Base-by-base conservation (phyloP, 352 stramenopile genomes). In the Thraustochytrium sp. region DNA sequence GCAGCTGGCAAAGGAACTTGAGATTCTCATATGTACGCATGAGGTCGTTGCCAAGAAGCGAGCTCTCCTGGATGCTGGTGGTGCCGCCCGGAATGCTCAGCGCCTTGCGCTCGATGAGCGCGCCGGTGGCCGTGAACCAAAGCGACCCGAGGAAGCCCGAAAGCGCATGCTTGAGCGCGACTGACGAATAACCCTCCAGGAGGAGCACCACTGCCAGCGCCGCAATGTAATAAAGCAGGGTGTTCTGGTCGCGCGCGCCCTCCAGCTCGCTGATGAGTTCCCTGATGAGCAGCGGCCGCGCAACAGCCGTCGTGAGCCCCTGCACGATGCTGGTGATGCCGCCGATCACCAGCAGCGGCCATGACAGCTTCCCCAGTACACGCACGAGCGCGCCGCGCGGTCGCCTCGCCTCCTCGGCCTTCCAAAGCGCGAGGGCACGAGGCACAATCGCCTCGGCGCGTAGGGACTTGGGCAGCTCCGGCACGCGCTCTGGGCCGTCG, bases 121-220 rank as follows among this genome's bases (percentile, higher is more conserved):
- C 53, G 31, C 68, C 68, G 23, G 38, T 42, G 13, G 68, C 31
- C 21, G 68, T 80, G 68, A 80, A 80, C 68, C 68, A 80, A 34
- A 80, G 31, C 34, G 68, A 23, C 4, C 68, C 75, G 4, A 84
- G 34, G 31, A 61, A 82, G 48, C 84, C 75, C 4, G 54, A 54
- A 13, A 84, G 42, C 31, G 75, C 55, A 2, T 84, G 75, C 29
- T 84, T 84, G 40, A 84, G 55, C 31, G 62, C 26, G 31, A 83
- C 56, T 0, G 62, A 82, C 38, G 75, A 75, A 9, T 53, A 84
- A 21, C 75, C 75, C 38, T 84, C 75, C 4, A 83, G 5, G 23
- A 84, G 23, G 21, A 84, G 75, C n/a, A 61, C 54, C 21, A 36
- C 40, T 2, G 42, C 75, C 16, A 84, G 56, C 36, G 37, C 21